A percentile compares a stretch with the other conserved stretches of the same genome.
Conservation (phyloP, 768 basidiomycete genomes). For the Leccinum truebloodii region DNA sequence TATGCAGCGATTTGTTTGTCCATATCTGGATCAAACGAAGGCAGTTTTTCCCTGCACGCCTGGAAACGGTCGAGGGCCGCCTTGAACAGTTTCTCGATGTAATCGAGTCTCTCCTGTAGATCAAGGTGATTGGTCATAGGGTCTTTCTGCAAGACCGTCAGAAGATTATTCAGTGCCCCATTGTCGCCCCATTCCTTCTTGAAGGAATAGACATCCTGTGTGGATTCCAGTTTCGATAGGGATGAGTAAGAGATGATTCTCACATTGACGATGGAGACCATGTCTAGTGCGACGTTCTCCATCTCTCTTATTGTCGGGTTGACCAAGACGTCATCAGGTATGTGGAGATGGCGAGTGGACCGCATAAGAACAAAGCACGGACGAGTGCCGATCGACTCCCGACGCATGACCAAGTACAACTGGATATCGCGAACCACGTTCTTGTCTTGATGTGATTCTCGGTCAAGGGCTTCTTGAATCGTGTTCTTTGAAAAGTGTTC, state of each 20-base stretch:
- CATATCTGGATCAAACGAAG: slow-evolving; percentile 17
- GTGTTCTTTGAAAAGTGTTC: slow-evolving; percentile 21
- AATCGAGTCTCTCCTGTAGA: slow-evolving; percentile 25
- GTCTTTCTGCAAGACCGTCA: slow-evolving; percentile 30
- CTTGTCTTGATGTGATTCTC: slow-evolving; percentile 21
- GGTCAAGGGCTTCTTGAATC: slow-evolving; percentile 28
- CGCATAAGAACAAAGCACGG: slow-evolving; percentile 32
- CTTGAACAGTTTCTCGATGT: slow-evolving; percentile 23
- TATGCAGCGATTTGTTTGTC: slow-evolving; percentile 23
- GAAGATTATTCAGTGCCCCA: slow-evolving; percentile 30
- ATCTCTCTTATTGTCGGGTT: slow-evolving; percentile 27
- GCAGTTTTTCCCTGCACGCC: slow-evolving; percentile 20
- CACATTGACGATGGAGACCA: slow-evolving; percentile 30
- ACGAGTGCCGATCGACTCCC: slow-evolving; percentile 30
- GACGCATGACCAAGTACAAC: slow-evolving; percentile 30
- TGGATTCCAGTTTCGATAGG: neutral
- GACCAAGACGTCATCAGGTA: slow-evolving; percentile 24
- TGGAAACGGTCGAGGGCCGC: slow-evolving; percentile 25
- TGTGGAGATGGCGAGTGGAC: slow-evolving; percentile 27
- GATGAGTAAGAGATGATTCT: neutral
- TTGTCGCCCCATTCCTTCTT: slow-evolving; percentile 32
- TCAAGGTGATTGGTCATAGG: slow-evolving; percentile 24
- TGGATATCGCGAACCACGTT: slow-evolving; percentile 20
- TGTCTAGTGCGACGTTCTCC: slow-evolving; percentile 28
- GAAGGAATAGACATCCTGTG: slow-evolving; percentile 32